Evolutionary conservation across 768 basidiomycete species (phyloP).

Genomic region (Pleurotus eryngii): DNA sequence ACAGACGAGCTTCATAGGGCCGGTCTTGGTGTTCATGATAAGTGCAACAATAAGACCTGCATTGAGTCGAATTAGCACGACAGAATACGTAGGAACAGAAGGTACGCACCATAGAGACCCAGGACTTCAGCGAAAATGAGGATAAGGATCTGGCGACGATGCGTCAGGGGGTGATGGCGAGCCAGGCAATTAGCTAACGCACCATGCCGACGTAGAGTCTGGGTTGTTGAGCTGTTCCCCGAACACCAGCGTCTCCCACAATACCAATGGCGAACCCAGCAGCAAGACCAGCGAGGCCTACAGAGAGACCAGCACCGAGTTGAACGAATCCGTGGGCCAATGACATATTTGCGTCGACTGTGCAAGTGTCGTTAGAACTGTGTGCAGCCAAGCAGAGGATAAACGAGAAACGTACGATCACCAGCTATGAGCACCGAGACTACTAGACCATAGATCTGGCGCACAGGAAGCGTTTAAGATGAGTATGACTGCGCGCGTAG

Average conservation of each 20-base stretch:
- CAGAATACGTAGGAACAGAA: background rate
- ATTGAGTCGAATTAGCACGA: slow-evolving; percentile 9
- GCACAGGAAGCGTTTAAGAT: no score
- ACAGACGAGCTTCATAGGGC: slow-evolving; percentile 28
- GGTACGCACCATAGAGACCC: slow-evolving; percentile 75
- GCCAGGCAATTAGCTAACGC: slow-evolving; percentile 16
- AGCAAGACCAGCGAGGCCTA: slow-evolving; percentile 91
- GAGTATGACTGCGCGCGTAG: no score
- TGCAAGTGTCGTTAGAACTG: background rate
- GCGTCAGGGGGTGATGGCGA: slow-evolving; percentile 2
- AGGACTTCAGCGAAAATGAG: slow-evolving; percentile 96
- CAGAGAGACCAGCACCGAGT: slow-evolving; percentile 89
- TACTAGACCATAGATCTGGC: slow-evolving; percentile 93
- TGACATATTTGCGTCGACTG: slow-evolving; percentile 77
- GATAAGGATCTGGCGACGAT: slow-evolving; percentile 72
- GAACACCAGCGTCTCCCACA: slow-evolving; percentile 97
- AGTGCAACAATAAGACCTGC: slow-evolving; percentile 87
- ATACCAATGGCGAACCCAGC: slow-evolving; percentile 98
- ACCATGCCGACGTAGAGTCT: slow-evolving; percentile 94
- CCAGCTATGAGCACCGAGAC: slow-evolving; percentile 96
- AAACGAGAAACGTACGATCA: slow-evolving; percentile 57
- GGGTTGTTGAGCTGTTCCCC: slow-evolving; percentile 96
- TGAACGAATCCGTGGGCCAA: slow-evolving; percentile 93
- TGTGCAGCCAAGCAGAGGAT: background rate
- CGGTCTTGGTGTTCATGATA: slow-evolving; percentile 85